Evolutionary conservation across 306 rosid species (phyloP), one percentile per base, ranked within the genome.

Genomic region (Lithocarpus polystachyus): DNA sequence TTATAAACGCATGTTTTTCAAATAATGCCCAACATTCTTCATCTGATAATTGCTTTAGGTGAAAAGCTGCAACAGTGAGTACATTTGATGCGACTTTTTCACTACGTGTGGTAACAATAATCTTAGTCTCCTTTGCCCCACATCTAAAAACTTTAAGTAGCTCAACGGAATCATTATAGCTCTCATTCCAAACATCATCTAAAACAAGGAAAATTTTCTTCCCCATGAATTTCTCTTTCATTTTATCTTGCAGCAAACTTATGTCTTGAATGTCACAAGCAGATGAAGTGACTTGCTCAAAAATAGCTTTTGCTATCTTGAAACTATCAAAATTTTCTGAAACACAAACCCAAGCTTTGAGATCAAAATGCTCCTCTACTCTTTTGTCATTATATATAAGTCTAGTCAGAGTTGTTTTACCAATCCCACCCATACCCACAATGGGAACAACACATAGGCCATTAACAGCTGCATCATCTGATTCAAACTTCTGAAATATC

Each of bases 371-470:
- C 43, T 53, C 35, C 12, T 64, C 2, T 29, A 73, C 9, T 68
- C 74, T 80, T 3, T 8, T 4, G 51, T 73, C 83, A 54, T 73
- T 80, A 43, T 17, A 73, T 1, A 80, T 18, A 22, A 64, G 53
- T 8, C 73, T 69, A n/a, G 78, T 75, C 0, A 80, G 74, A 1
- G 78, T 80, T 10, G 69, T 80, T 72, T 80, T 73, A 0, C 78
- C 78, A 2, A 73, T 4, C 8, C 78, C 78, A 11, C 82, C 82
- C 73, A 73, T 72, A 22, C 78, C 82, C n/a, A 73, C 74, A 5
- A 80, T 24, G 15, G 78, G 28, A 22, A 80, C 7, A 56, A 80
- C 23, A 33, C 52, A 64, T 18, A 24, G 19, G 2, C 3, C 33
- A 15, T 6, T 12, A 6, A 5, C 51, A 26, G 18, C 2, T 2